Base-by-base conservation (phyloP, 495 filamentous ascomycete species). In the Xylaria sp. region DNA sequence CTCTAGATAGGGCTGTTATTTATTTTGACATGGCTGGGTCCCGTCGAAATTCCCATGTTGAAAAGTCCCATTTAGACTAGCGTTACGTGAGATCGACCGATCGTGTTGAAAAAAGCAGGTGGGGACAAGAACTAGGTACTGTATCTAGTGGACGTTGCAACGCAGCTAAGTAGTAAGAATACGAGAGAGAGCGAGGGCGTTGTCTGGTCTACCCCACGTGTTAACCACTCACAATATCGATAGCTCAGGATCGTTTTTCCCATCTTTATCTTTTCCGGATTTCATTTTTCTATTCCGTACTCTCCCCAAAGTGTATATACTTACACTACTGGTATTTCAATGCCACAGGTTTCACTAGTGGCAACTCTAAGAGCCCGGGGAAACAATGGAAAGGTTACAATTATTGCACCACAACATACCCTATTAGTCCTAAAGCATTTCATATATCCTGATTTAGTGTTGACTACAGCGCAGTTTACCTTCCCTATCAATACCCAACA, bases 101-200 rank as follows among this genome's bases (percentile, higher is more conserved):
- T 67, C 48, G 64, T 55, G 33, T 55, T 50, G 46, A 37, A 50
- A 61, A 35, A 40, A 43, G 64, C 35, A 67, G 64, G 64, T 48
- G 46, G 64, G 48, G 46, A 21, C 19, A 26, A 26, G 61, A 17
- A 7, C 53, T 58, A 17, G 8, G n/a, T n/a, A n/a, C n/a, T 59
- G 1, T 12, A 58, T n/a, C 3, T 35, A 37, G 58, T n/a, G 41
- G 41, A 64, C 9, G 29, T 37, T 64, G 61, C 26, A 35, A 24
- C 43, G 26, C 61, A 48, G 15, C 41, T 29, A 64, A 62, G 21
- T 43, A 62, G 21, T 43, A 21, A 48, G 29, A 66, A 66, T 66
- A 66, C 62, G 62, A 66, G 62, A 66, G n/a, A n/a, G n/a, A n/a
- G n/a, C n/a, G n/a, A n/a, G 46, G 31, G 29, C 43, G 62, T 66